A percentile compares a stretch with the other conserved stretches of the same genome.
phyloP scores from a whole-genome alignment of 2,329 filamentous ascomycete species.

The Capronia epimyces region DNA sequence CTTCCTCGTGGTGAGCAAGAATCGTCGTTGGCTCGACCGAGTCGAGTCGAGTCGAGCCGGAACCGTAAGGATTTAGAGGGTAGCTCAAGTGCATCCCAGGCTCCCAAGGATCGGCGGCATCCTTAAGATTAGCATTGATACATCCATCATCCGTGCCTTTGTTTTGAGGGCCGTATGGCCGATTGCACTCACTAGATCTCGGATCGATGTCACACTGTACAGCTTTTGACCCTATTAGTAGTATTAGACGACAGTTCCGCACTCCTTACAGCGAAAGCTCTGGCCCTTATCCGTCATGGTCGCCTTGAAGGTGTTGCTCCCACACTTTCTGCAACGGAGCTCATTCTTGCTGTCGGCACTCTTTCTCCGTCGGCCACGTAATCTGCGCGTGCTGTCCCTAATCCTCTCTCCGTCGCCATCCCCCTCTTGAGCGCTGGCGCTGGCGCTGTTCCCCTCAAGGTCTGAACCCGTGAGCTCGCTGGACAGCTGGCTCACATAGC shows the following conservation, averaged over 20 bases:
- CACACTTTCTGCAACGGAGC: conserved; percentile 25
- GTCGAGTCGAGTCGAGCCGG: too few relatives aligned
- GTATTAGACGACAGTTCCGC: conserved; percentile 20
- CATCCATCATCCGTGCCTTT: too few relatives aligned
- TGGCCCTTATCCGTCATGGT: conserved; percentile 20
- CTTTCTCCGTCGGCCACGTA: conserved; percentile 8
- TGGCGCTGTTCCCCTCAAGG: conserved; percentile 12
- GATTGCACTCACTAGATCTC: too few relatives aligned
- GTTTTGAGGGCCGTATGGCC: too few relatives aligned
- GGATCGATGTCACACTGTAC: too few relatives aligned
- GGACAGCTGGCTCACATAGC: conserved; percentile 25
- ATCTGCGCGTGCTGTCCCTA: conserved; percentile 4
- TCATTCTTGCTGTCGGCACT: conserved; percentile 20
- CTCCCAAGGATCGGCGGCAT: too few relatives aligned
- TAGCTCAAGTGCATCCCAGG: too few relatives aligned
- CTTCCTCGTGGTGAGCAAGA: too few relatives aligned
- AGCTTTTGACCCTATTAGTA: too few relatives aligned
- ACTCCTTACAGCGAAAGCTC: conserved; percentile 26
- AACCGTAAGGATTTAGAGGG: too few relatives aligned
- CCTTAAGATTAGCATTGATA: too few relatives aligned
- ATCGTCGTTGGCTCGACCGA: too few relatives aligned
- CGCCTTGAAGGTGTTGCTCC: conserved; percentile 24
- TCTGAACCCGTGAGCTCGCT: conserved; percentile 25
- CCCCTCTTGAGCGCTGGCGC: conserved; percentile 6
- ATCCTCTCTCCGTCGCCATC: conserved; percentile 10